These are phyloP conservation scores for Thyridium curvatum DNA, from an alignment of 2,329 filamentous ascomycete genomes.

Conservation along the genomic window DNA sequence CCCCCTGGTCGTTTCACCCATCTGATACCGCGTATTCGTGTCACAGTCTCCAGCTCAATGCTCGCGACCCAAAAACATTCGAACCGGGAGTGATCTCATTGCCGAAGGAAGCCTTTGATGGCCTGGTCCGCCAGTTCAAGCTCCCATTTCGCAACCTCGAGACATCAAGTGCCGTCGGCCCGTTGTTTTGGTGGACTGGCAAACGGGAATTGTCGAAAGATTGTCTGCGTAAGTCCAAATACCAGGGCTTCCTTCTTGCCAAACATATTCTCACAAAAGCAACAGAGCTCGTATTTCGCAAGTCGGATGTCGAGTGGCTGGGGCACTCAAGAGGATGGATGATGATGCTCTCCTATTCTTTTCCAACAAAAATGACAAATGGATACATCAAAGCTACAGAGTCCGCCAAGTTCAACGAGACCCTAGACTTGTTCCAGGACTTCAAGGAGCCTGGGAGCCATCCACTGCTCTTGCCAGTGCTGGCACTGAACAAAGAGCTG, in stretches of 20 bases:
- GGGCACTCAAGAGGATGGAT: slow-evolving; percentile 24
- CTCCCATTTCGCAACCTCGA: slow-evolving; percentile 21
- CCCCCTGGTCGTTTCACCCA: too few species aligned
- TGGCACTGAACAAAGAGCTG: slow-evolving; percentile 19
- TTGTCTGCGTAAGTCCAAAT: slow-evolving; percentile 19
- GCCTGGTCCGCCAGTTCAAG: slow-evolving; percentile 18
- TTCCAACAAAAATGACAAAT: slow-evolving; percentile 18
- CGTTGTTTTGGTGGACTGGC: slow-evolving; percentile 25
- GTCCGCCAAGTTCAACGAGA: slow-evolving; percentile 13
- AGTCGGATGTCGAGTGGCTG: slow-evolving; percentile 22
- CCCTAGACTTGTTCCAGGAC: slow-evolving; percentile 17
- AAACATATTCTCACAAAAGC: neutral
- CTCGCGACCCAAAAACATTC: slow-evolving; percentile 18
- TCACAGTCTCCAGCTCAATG: slow-evolving; percentile 14
- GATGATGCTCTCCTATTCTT: slow-evolving; percentile 22
- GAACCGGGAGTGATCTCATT: slow-evolving; percentile 17
- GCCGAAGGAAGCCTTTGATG: slow-evolving; percentile 11
- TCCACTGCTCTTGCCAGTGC: slow-evolving; percentile 22
- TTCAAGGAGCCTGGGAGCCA: slow-evolving; percentile 19
- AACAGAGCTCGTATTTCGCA: slow-evolving; percentile 25
- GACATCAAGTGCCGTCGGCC: slow-evolving; percentile 20
- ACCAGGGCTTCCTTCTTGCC: too few species aligned
- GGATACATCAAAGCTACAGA: slow-evolving; percentile 24
- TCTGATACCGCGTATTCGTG: too few species aligned
- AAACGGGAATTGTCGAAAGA: slow-evolving; percentile 15